Evolutionary conservation across 768 basidiomycete species (phyloP), one percentile per base, ranked within the genome.

Genomic region (Naganishia vaughanmartiniae): DNA sequence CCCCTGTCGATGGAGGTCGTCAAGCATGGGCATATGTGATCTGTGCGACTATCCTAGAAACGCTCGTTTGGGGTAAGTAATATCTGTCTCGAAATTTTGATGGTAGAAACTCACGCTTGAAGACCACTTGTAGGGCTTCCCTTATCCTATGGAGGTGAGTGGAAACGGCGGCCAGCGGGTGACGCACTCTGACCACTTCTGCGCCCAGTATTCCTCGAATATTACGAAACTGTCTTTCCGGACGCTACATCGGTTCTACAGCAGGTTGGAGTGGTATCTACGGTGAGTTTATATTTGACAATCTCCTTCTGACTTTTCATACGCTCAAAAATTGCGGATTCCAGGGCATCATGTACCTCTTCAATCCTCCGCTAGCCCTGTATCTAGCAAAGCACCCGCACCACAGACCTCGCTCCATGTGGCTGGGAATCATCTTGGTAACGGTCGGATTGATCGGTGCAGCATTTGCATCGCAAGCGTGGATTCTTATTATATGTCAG

Each of bases 311-410:
- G n/a, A n/a, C n/a, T 14, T 51, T 7, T 6, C 4, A n/a, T 51
- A 24, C 17, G n/a, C 48, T 51, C 4, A 21, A 51, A 51, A 14
- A 33, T 33, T 28, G 30, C 19, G 26, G 14, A 33, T 12, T 10
- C 42, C 53, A 75, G 74, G 74, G 74, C 26, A 57, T 53, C 28
- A 75, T 75, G 74, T 75, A 75, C 42, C 70, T 73, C 30, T 71
- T 75, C n/a, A 57, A 72, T 10, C 70, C 73, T 31, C 74, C 74
- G 0, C 24, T 71, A 3, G 68, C 73, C 15, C 65, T 73, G 7
- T 74, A 51, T 26, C 71, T 75, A n/a, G 67, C 73, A 6, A 69
- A 71, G 4, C 60, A 58, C 33, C 74, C 74, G 10, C 69, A 58
- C 33, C 46, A 67, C n/a, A 42, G 73, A 26, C 65, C 55, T 24